A percentile compares a stretch with the other conserved stretches of the same genome.
These are phyloP conservation scores for Fonsecaea nubica DNA, from an alignment of 2,329 filamentous ascomycete genomes.

Conservation along the genomic window DNA sequence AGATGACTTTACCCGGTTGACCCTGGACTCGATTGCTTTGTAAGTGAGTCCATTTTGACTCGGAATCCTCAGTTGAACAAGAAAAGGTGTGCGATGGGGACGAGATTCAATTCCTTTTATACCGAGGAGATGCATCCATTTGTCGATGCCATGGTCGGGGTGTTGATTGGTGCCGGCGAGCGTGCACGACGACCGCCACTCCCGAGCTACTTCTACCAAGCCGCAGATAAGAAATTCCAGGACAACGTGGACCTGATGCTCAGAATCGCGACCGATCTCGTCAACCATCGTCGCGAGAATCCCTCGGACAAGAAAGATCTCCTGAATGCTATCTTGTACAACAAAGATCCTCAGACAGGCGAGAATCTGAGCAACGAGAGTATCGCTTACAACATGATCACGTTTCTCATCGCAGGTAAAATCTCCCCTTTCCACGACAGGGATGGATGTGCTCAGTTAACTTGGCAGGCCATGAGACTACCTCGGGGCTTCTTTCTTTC, in stretches of 20 bases:
- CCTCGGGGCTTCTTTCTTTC: slow-evolving; percentile 71
- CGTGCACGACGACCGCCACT: no score
- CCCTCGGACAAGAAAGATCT: slow-evolving; percentile 69
- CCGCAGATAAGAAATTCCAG: no score
- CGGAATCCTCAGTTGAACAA: no score
- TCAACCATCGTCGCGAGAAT: slow-evolving; percentile 63
- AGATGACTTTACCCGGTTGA: slow-evolving; percentile 66
- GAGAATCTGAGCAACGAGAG: slow-evolving; percentile 67
- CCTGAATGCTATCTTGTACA: slow-evolving; percentile 72
- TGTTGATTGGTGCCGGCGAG: no score
- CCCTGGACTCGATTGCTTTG: slow-evolving; percentile 29
- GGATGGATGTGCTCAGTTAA: no score
- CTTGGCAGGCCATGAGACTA: slow-evolving; percentile 67
- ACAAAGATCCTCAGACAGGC: slow-evolving; percentile 71
- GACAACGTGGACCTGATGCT: no score
- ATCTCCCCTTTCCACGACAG: neutral
- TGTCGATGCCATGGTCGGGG: slow-evolving; percentile 63
- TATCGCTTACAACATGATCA: slow-evolving; percentile 74
- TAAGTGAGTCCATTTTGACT: no score
- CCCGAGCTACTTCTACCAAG: no score
- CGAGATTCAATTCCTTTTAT: slow-evolving; percentile 79
- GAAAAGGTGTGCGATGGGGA: slow-evolving; percentile 65
- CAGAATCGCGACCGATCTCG: slow-evolving; percentile 23
- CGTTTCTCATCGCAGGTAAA: slow-evolving; percentile 69
- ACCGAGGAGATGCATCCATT: slow-evolving; percentile 72